These are phyloP conservation scores for Fusarium fujikuroi DNA, from an alignment of 2,329 filamentous ascomycete species.

Conservation along the genomic window DNA sequence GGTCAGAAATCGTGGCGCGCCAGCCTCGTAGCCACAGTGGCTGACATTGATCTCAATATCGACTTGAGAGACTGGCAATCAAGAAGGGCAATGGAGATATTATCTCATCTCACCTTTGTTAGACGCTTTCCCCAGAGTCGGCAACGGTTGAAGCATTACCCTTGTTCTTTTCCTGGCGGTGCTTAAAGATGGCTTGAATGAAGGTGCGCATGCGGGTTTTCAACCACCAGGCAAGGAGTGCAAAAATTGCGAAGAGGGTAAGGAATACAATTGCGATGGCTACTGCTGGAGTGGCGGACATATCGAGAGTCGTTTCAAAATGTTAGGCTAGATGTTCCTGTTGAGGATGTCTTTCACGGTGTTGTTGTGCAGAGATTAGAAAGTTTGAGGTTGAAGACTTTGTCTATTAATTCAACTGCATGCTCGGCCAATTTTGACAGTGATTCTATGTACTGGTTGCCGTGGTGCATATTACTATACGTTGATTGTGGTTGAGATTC, in stretches of 20 bases:
- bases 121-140: constrained; percentile 24
- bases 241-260: constrained; percentile 46
- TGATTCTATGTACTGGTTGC: constrained; percentile 1
- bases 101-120: constrained; percentile 3
- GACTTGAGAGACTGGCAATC: not conserved
- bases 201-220: constrained; percentile 47
- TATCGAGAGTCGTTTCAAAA: constrained; percentile 6
- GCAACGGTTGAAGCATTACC: constrained; percentile 14
- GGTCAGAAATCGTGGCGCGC: constrained; percentile 9
- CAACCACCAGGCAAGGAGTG: constrained; percentile 45
- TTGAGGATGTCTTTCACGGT: not conserved
- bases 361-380: not conserved
- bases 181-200: constrained; percentile 41
- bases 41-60: not conserved
- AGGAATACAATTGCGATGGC: constrained; percentile 49
- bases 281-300: constrained; percentile 45
- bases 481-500: constrained; percentile 12
- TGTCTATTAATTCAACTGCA: not conserved
- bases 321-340: not conserved
- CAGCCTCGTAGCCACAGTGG: constrained; percentile 44
- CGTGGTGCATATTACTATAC: not conserved
- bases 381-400: not conserved
- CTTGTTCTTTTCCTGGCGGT: constrained; percentile 26
- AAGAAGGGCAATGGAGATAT: not conserved
- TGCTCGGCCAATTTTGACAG: not conserved